Percentiles rank a stretch among this genome's conserved stretches.
phyloP scores from a whole-genome alignment of 305 asterid genomes.

The Nicotiana rustica region DNA sequence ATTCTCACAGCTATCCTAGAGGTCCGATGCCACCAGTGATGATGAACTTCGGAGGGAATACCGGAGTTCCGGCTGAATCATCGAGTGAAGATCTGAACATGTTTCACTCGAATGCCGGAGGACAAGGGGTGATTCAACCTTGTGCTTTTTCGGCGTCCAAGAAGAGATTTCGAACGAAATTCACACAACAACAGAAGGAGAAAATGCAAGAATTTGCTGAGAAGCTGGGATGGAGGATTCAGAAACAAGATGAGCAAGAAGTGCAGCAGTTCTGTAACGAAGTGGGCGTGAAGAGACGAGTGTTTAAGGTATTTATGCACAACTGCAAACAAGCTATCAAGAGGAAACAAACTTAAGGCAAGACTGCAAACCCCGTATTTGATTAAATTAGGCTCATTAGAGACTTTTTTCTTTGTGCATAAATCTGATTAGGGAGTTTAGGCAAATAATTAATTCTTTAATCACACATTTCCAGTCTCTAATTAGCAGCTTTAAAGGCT shows the following conservation, averaged over 20 bases:
- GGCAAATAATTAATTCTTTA: slow-evolving; percentile 24
- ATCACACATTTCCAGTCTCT: not conserved
- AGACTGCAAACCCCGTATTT: not conserved
- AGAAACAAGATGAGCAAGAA: slow-evolving; percentile 67
- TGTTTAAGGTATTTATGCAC: slow-evolving; percentile 89
- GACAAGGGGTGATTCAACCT: slow-evolving; percentile 35
- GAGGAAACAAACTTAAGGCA: slow-evolving; percentile 49
- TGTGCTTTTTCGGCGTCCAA: slow-evolving; percentile 43
- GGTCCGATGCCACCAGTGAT: slow-evolving; percentile 50
- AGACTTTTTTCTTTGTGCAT: not conserved
- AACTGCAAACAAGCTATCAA: slow-evolving; percentile 79
- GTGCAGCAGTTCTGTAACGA: slow-evolving; percentile 66
- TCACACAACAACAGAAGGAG: slow-evolving; percentile 67
- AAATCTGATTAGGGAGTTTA: not conserved
- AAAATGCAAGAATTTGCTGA: slow-evolving; percentile 80
- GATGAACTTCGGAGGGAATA: slow-evolving; percentile 61
- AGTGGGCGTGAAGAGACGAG: slow-evolving; percentile 70
- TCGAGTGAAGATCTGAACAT: slow-evolving; percentile 77
- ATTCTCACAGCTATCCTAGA: slow-evolving; percentile 33
- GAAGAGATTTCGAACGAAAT: slow-evolving; percentile 77
- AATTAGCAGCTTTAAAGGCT: not conserved
- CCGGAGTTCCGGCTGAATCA: slow-evolving; percentile 59
- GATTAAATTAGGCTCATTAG: not conserved
- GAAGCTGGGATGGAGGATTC: slow-evolving; percentile 72
- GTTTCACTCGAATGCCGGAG: slow-evolving; percentile 43